Evolutionary conservation across 1,139 yeast species (phyloP).

Genomic region (Blastobotrys aristatus): DNA sequence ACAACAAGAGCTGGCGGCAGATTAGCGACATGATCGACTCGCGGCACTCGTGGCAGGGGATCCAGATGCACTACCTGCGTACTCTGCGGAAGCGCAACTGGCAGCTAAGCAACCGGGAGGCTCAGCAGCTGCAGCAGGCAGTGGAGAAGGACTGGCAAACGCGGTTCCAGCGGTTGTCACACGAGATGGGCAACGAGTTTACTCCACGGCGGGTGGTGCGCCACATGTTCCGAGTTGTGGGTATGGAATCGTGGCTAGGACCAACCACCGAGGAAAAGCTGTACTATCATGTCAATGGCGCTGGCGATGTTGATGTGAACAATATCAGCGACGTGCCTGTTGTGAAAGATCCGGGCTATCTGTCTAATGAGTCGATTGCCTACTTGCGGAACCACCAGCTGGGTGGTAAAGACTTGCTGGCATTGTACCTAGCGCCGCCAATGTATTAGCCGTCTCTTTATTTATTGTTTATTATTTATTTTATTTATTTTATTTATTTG

Average conservation of each 20-base stretch:
- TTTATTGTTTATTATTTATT: neutral
- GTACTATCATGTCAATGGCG: neutral
- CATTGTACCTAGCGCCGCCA: neutral
- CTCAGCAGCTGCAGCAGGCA: constrained; percentile 27
- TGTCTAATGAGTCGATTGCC: constrained; percentile 3
- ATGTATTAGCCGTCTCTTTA: neutral
- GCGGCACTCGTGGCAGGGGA: constrained; percentile 41
- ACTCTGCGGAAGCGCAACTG: constrained; percentile 36
- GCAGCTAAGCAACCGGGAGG: constrained; percentile 34
- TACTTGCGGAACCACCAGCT: neutral
- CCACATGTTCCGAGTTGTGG: constrained; percentile 1
- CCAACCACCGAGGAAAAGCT: neutral
- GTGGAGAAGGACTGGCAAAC: constrained; percentile 39
- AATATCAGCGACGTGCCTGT: neutral
- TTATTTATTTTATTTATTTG: neutral
- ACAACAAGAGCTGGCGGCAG: constrained; percentile 38
- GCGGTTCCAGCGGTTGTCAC: constrained; percentile 37
- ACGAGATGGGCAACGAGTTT: constrained; percentile 29
- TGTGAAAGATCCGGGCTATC: constrained; percentile 3
- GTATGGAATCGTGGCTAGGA: constrained; percentile 1
- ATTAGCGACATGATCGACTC: constrained; percentile 34
- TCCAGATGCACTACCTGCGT: constrained; percentile 42
- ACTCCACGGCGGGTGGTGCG: constrained; percentile 14
- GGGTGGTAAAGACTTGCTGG: neutral
- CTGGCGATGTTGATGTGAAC: neutral